Base-by-base conservation (phyloP, 192 early-diverging fungal species). In the Linnemannia exigua region DNA sequence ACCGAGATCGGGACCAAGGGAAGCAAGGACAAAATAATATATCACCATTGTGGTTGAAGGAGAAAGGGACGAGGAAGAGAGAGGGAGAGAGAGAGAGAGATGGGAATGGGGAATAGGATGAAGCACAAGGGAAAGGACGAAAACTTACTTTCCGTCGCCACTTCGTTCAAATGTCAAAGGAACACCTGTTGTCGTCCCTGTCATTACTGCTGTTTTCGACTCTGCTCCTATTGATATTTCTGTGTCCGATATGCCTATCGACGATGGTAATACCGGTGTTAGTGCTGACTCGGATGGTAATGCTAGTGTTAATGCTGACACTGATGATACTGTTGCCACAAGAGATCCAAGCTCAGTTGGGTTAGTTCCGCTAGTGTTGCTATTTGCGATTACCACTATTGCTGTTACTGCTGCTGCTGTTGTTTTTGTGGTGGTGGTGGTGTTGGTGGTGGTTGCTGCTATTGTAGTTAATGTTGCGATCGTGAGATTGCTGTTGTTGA, bases 91-190 rank as follows among this genome's bases (percentile, higher is more conserved):
- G 41, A 14, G 41, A 1, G 35, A n/a, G 38, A 44, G 38, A n/a
- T 38, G 69, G 20, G 20, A 71, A 44, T 22, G n/a, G n/a, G n/a
- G n/a, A n/a, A 38, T 37, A 15, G 8, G 36, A 36, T 28, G 67
- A 28, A 5, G 12, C 19, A 33, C 2, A 68, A 38, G 36, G 33
- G 36, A 16, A 68, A 37, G 16, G 15, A 37, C 12, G 6, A 9
- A 69, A 75, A 81, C 80, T 81, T 81, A 81, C 80, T 81, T 76
- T 76, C 80, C 80, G 28, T 76, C 80, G 3, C 52, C 80, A 76
- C 70, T 81, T 33, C 74, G 73, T n/a, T 81, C 74, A 67, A 81
- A 81, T 20, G 68, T 68, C 36, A 54, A 74, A 14, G 44, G 51
- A 20, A 22, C 8, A 37, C 44, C 72, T 37, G 41, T 35, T 72